Evolutionary conservation across 129 eudicot genomes (phyloP).

Genomic region (Artemisia argyi): DNA sequence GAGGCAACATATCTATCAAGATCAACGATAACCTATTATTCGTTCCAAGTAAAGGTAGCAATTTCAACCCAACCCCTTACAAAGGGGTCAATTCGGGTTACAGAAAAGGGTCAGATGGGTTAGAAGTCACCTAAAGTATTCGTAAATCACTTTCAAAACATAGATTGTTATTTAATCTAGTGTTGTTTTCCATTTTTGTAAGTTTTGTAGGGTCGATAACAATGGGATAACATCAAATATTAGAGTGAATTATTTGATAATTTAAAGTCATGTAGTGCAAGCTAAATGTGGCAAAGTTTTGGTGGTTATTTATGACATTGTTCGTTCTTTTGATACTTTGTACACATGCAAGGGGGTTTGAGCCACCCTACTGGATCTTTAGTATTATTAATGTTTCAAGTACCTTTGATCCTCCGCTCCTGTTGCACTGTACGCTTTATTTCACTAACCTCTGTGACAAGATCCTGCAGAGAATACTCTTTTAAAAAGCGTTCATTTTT

Average conservation of each 20-base stretch:
- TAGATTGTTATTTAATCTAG: background rate
- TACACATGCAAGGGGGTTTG: background rate
- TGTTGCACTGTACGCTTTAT: constrained; percentile 47
- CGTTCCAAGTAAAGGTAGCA: too few species aligned
- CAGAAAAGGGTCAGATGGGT: background rate
- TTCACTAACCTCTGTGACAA: constrained; percentile 52
- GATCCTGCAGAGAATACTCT: constrained; percentile 41
- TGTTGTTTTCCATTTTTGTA: background rate
- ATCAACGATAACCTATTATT: too few species aligned
- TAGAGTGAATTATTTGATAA: background rate
- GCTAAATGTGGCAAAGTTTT: constrained; percentile 8
- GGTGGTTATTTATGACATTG: background rate
- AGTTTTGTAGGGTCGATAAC: constrained; percentile 10
- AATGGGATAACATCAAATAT: background rate
- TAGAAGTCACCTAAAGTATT: background rate
- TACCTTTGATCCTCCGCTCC: constrained; percentile 66
- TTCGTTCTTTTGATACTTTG: background rate
- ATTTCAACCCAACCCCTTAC: background rate
- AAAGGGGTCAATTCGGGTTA: background rate
- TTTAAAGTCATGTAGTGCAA: background rate
- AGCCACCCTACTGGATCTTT: background rate
- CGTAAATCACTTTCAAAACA: background rate
- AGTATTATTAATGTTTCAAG: constrained; percentile 4
- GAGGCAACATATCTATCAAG: background rate
- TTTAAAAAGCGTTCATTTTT: constrained; percentile 7